Percentiles rank a stretch among this genome's conserved stretches.
Evolutionary conservation across 768 basidiomycete genomes (phyloP).

Genomic region (Hericium erinaceus): DNA sequence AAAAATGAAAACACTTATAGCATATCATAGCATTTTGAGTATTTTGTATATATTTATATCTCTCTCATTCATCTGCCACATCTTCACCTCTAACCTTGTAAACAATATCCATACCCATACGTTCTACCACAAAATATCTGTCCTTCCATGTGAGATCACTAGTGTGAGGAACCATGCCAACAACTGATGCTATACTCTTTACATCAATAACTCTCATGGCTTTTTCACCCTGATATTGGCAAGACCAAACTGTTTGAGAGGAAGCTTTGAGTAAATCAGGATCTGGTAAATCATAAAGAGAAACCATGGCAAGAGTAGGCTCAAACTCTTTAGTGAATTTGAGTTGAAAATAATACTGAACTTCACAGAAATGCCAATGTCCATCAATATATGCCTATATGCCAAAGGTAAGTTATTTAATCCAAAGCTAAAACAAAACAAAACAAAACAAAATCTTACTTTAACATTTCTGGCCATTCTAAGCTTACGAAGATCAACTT

Average conservation of each 20-base stretch:
- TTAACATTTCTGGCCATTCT: constrained; percentile 11
- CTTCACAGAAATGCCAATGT: neutral
- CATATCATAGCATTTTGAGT: neutral
- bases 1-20: too few relatives aligned
- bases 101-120: neutral
- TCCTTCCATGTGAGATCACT: neutral
- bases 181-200: neutral
- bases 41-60: too few relatives aligned
- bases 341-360: constrained; percentile 3
- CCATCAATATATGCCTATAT: neutral
- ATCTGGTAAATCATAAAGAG: constrained; percentile 5
- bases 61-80: neutral
- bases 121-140: neutral
- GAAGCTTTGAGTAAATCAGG: constrained; percentile 2
- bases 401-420: too few relatives aligned
- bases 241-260: constrained; percentile 1
- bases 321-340: neutral
- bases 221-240: constrained; percentile 1
- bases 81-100: neutral
- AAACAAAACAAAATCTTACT: neutral
- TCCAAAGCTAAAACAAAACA: too few relatives aligned
- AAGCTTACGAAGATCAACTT: neutral
- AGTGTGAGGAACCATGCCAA: constrained; percentile 6
- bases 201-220: constrained; percentile 6
- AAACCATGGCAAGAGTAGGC: constrained; percentile 7